Conservation (phyloP, 73 alveolate genomes). For the Paramecium biaurelia region DNA sequence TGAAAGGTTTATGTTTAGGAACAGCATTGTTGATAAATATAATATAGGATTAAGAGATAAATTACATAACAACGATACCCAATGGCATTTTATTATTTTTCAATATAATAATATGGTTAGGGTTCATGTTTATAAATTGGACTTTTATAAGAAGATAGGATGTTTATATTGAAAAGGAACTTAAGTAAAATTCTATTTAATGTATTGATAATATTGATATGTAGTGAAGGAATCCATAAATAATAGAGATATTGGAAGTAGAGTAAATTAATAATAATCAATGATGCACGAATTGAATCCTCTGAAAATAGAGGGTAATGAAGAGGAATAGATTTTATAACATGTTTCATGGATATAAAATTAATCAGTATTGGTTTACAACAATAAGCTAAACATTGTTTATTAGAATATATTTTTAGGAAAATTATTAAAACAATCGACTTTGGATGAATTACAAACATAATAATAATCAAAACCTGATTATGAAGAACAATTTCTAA, state of each 20-base stretch:
- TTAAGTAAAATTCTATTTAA: background rate
- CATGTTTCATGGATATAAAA: background rate
- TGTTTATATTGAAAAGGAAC: background rate
- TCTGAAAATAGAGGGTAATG: background rate
- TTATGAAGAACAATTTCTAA: background rate
- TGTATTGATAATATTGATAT: background rate
- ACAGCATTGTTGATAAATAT: background rate
- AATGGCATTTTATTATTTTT: background rate
- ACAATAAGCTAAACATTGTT: background rate
- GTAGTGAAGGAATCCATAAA: background rate
- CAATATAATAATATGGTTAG: background rate
- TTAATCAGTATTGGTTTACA: background rate
- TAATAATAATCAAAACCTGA: background rate
- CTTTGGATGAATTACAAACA: background rate
- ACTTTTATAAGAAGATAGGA: background rate
- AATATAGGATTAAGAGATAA: background rate
- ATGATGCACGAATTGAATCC: background rate
- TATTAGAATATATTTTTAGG: background rate
- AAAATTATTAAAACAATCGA: background rate
- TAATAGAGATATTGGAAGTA: background rate
- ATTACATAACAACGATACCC: background rate
- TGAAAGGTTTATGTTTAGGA: background rate
- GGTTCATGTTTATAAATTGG: background rate
- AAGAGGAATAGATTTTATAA: background rate
- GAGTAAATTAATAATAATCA: background rate